phyloP scores from a whole-genome alignment of 768 basidiomycete species.

The Tulasnella sp. region DNA sequence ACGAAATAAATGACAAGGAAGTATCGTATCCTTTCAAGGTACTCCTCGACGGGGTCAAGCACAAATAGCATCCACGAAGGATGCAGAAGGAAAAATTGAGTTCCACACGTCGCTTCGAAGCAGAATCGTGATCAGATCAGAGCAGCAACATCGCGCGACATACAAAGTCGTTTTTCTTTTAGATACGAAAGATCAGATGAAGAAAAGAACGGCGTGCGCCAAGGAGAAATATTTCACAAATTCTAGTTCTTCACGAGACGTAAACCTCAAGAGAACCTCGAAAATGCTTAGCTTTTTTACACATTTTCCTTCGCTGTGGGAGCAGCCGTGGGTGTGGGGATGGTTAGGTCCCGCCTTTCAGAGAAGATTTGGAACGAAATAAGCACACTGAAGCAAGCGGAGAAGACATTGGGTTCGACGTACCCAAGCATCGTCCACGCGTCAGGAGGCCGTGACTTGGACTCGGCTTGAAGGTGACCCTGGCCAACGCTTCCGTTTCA shows the following conservation, averaged over 20 bases:
- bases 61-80: not conserved
- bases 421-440: not conserved
- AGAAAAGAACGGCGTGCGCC: too few relatives aligned
- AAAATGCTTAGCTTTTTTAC: not conserved
- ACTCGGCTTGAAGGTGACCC: not conserved
- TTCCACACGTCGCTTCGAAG: not conserved
- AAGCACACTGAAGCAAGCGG: not conserved
- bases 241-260: not conserved
- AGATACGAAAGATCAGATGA: not conserved
- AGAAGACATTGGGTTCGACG: not conserved
- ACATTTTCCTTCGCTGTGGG: not conserved
- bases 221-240: not conserved
- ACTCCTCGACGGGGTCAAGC: too few relatives aligned
- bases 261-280: not conserved
- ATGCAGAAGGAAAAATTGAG: not conserved
- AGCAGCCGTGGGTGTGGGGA: not conserved
- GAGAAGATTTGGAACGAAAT: not conserved
- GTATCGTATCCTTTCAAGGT: too few relatives aligned
- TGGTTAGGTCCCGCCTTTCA: not conserved
- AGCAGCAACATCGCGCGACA: not conserved
- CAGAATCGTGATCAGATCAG: not conserved
- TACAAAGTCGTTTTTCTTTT: not conserved
- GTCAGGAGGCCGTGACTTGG: not conserved
- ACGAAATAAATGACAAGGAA: too few relatives aligned
- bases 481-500: not conserved